phyloP scores from a whole-genome alignment of 176 grass and related monocot species.

The Chrysopogon serrulatus region DNA sequence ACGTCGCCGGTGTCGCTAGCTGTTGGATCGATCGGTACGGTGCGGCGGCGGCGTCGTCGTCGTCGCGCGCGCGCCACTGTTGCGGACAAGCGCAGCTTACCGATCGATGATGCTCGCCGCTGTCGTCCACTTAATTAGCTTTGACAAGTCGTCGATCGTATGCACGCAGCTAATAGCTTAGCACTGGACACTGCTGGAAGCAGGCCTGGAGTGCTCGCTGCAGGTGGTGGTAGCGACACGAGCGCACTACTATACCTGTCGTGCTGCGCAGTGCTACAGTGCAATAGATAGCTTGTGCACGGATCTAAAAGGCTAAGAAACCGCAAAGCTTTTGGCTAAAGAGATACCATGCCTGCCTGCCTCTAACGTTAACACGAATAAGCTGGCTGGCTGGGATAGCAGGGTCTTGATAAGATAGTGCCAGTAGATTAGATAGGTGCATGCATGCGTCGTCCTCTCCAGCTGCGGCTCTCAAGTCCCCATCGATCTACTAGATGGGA shows the following conservation, averaged over 20 bases:
- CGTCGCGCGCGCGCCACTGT: neutral
- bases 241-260: neutral
- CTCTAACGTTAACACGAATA: slow-evolving; percentile 7
- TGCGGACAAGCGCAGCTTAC: neutral
- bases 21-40: neutral
- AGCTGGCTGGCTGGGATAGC: neutral
- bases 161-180: neutral
- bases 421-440: neutral
- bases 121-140: neutral
- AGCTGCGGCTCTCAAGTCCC: neutral
- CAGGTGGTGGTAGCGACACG: neutral
- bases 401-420: neutral
- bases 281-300: neutral
- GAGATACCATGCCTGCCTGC: neutral
- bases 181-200: neutral
- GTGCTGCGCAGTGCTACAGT: neutral
- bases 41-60: neutral
- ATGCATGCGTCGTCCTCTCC: neutral
- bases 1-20: neutral
- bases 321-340: neutral
- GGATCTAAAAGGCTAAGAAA: neutral
- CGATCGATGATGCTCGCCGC: neutral
- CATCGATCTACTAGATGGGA: neutral
- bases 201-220: neutral
- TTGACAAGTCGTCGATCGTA: neutral